A percentile compares a stretch with the other conserved stretches of the same genome.
phyloP scores from a whole-genome alignment of 305 asterid genomes.

The Striga hermonthica region DNA sequence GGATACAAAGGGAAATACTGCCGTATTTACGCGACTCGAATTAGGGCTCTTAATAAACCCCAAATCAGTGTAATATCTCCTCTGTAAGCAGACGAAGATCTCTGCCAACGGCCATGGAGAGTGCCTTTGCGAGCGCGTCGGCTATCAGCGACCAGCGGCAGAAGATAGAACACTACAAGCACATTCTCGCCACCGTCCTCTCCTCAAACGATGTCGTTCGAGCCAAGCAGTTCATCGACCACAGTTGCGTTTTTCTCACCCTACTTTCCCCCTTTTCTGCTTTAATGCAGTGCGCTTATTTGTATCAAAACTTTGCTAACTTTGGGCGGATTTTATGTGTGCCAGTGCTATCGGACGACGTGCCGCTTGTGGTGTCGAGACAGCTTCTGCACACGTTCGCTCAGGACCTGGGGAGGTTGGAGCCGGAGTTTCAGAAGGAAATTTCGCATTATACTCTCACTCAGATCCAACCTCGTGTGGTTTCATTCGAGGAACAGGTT shows the following conservation, averaged over 20 bases:
- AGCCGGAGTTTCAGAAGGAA: constrained; percentile 85
- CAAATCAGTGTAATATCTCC: neutral
- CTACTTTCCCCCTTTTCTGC: constrained; percentile 2
- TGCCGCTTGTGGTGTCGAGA: constrained; percentile 91
- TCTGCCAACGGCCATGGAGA: constrained; percentile 51
- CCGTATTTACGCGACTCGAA: neutral
- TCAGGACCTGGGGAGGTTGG: constrained; percentile 81
- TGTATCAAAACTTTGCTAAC: neutral
- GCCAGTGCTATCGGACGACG: constrained; percentile 83
- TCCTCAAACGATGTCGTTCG: constrained; percentile 68
- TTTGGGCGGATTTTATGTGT: neutral
- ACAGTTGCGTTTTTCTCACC: constrained; percentile 50
- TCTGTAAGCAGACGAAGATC: neutral
- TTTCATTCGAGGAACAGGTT: constrained; percentile 95
- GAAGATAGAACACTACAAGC: constrained; percentile 91
- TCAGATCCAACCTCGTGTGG: constrained; percentile 96
- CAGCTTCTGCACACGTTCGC: constrained; percentile 94
- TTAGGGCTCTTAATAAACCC: constrained; percentile 1
- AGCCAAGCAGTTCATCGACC: constrained; percentile 80
- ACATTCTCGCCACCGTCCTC: constrained; percentile 76
- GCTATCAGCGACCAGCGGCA: constrained; percentile 93
- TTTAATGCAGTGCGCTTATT: neutral
- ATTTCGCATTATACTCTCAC: constrained; percentile 80
- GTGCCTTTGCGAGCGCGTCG: constrained; percentile 83
- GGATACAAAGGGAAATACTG: neutral